These are phyloP conservation scores for Suillus fuscotomentosus DNA, from an alignment of 768 basidiomycete species.

Conservation along the genomic window DNA sequence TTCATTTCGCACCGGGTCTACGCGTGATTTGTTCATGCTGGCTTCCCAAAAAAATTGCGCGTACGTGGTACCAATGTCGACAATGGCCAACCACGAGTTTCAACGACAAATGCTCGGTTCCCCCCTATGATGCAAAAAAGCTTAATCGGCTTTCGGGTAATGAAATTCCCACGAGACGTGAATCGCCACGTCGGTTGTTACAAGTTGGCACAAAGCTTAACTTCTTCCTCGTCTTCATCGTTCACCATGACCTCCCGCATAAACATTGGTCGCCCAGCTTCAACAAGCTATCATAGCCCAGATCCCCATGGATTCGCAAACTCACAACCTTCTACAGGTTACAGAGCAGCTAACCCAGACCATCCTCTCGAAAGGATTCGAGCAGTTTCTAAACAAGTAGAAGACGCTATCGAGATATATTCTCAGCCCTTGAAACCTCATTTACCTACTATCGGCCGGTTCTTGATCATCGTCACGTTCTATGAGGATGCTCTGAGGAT, in stretches of 20 bases:
- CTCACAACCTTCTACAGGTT: constrained; percentile 64
- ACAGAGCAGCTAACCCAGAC: constrained; percentile 78
- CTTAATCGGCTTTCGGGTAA: background rate
- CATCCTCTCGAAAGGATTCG: constrained; percentile 80
- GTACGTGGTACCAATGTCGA: background rate
- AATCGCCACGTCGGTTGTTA: constrained; percentile 1
- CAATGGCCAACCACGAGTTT: background rate
- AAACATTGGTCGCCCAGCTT: constrained; percentile 72
- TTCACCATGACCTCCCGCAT: constrained; percentile 75
- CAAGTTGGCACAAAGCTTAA: background rate
- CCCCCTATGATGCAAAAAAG: background rate
- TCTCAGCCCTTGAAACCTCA: constrained; percentile 93
- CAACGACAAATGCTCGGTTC: background rate
- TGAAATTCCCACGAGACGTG: background rate
- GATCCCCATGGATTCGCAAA: constrained; percentile 85
- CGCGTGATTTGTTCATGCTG: background rate
- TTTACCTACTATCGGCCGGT: constrained; percentile 92
- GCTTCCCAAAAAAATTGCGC: too few relatives aligned
- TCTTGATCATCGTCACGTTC: constrained; percentile 97
- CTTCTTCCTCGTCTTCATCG: constrained; percentile 2
- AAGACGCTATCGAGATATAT: constrained; percentile 91
- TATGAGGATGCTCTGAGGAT: constrained; percentile 95
- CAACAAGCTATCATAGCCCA: constrained; percentile 49
- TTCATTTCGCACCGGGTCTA: constrained; percentile 12
- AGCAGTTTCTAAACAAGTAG: constrained; percentile 68